Conservation (phyloP, 2,329 filamentous ascomycete species). For the Calonectria multiphialidica region DNA sequence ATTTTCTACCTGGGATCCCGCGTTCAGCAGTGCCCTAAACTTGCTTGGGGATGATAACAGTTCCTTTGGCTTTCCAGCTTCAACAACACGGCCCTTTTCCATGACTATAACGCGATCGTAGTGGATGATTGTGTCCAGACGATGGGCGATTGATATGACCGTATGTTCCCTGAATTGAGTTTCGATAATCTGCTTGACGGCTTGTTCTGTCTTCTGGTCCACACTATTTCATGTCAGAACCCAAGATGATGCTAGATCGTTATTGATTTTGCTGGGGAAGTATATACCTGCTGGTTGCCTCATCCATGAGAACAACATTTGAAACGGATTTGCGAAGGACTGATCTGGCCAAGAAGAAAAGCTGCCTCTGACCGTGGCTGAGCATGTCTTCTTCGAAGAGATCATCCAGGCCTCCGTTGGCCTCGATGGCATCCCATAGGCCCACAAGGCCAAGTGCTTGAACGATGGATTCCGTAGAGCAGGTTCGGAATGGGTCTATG, state of each 20-base stretch:
- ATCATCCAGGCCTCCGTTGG: slow-evolving; percentile 52
- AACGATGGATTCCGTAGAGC: slow-evolving; percentile 51
- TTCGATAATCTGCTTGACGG: slow-evolving; percentile 49
- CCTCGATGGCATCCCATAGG: slow-evolving; percentile 55
- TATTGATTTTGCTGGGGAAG: background rate
- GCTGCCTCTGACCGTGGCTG: slow-evolving; percentile 62
- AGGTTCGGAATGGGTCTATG: slow-evolving; percentile 53
- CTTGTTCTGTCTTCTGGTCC: slow-evolving; percentile 48
- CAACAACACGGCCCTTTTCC: slow-evolving; percentile 41
- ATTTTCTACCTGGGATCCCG: slow-evolving; percentile 26
- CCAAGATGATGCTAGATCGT: no score
- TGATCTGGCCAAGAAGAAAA: slow-evolving; percentile 63
- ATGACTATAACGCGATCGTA: slow-evolving; percentile 46
- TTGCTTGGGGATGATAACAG: slow-evolving; percentile 33
- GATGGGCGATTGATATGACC: slow-evolving; percentile 59
- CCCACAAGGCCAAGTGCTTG: slow-evolving; percentile 56
- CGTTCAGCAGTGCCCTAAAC: slow-evolving; percentile 45
- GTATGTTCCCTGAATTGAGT: slow-evolving; percentile 59
- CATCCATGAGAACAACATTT: slow-evolving; percentile 59
- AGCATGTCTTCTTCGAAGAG: slow-evolving; percentile 49
- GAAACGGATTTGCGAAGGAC: slow-evolving; percentile 53
- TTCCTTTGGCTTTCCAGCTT: slow-evolving; percentile 41
- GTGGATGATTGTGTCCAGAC: slow-evolving; percentile 56
- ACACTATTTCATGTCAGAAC: slow-evolving; percentile 40
- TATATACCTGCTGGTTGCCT: slow-evolving; percentile 51